These are phyloP conservation scores for Neotropicomus parvogracilis DNA, from an alignment of 1,284 basidiomycete species.

Conservation along the genomic window DNA sequence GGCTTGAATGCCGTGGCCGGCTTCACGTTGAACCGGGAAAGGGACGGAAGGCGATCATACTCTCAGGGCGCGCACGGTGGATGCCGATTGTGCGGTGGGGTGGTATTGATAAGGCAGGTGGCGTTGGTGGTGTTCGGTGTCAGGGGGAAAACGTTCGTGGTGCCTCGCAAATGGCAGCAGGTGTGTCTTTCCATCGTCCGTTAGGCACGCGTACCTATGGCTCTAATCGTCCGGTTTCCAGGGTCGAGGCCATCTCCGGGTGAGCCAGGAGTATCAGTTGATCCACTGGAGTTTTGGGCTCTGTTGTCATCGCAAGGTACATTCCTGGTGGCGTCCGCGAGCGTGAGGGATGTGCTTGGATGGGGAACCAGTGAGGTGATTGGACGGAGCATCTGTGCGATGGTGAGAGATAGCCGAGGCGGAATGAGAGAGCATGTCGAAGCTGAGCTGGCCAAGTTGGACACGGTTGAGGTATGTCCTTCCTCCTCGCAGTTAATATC, in stretches of 20 bases:
- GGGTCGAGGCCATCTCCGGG: slow-evolving; percentile 11
- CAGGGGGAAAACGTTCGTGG: slow-evolving; percentile 1
- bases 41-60: slow-evolving; percentile 83
- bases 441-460: slow-evolving; percentile 20
- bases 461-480: slow-evolving; percentile 21
- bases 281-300: slow-evolving; percentile 54
- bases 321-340: slow-evolving; percentile 50
- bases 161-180: slow-evolving; percentile 7
- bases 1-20: slow-evolving; percentile 84
- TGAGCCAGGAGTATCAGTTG: slow-evolving; percentile 4
- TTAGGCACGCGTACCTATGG: not conserved
- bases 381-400: slow-evolving; percentile 58
- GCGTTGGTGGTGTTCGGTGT: slow-evolving; percentile 30
- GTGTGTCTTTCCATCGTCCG: slow-evolving; percentile 6
- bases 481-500: not conserved
- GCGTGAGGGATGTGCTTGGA: slow-evolving; percentile 55
- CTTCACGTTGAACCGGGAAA: slow-evolving; percentile 87
- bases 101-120: slow-evolving; percentile 47
- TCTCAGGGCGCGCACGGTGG: slow-evolving; percentile 69
- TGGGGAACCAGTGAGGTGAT: slow-evolving; percentile 69
- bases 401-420: slow-evolving; percentile 36
- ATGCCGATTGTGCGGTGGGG: slow-evolving; percentile 68
- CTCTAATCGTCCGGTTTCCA: slow-evolving; percentile 4
- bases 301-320: slow-evolving; percentile 48
- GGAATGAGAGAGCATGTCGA: slow-evolving; percentile 20